phyloP scores from a whole-genome alignment of 2,329 filamentous ascomycete genomes.

The Stylonectria norvegica region DNA sequence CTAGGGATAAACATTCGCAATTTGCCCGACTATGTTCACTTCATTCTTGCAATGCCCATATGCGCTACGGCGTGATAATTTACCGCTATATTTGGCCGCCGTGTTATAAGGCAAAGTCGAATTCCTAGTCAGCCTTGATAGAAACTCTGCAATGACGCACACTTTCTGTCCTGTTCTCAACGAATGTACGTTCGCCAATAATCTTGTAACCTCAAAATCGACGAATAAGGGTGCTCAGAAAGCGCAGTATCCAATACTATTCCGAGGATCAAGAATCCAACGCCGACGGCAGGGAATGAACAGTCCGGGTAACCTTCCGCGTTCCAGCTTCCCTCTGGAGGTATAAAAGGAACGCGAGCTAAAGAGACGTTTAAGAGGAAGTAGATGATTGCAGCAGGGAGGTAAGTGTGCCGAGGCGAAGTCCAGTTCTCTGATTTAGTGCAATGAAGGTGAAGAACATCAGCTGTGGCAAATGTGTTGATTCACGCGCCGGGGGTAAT shows the following conservation, averaged over 20 bases:
- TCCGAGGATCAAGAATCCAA: slow-evolving; percentile 50
- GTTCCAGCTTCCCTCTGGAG: slow-evolving; percentile 46
- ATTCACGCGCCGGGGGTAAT: slow-evolving; percentile 54
- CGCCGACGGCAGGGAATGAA: slow-evolving; percentile 53
- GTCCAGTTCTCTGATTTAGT: slow-evolving; percentile 50
- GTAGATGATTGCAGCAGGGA: slow-evolving; percentile 48
- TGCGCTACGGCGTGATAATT: no score
- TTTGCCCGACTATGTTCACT: no score
- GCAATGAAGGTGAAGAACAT: slow-evolving; percentile 51
- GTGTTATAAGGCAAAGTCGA: no score
- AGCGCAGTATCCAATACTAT: slow-evolving; percentile 49
- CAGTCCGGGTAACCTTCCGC: slow-evolving; percentile 54
- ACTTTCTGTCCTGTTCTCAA: slow-evolving; percentile 39
- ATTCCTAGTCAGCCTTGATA: slow-evolving; percentile 16
- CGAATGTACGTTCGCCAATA: slow-evolving; percentile 41
- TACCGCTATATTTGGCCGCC: no score
- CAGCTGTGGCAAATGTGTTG: slow-evolving; percentile 48
- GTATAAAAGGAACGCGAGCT: slow-evolving; percentile 52
- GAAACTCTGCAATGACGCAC: slow-evolving; percentile 39
- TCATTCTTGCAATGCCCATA: no score
- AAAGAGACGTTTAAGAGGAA: slow-evolving; percentile 51
- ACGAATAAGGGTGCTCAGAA: slow-evolving; percentile 51
- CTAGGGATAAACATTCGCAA: no score
- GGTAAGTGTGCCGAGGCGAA: slow-evolving; percentile 49
- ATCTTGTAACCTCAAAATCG: slow-evolving; percentile 48